Evolutionary conservation across 225 moss, liverwort and hornwort species (phyloP).

Genomic region (Pseudoscleropodium purum): DNA sequence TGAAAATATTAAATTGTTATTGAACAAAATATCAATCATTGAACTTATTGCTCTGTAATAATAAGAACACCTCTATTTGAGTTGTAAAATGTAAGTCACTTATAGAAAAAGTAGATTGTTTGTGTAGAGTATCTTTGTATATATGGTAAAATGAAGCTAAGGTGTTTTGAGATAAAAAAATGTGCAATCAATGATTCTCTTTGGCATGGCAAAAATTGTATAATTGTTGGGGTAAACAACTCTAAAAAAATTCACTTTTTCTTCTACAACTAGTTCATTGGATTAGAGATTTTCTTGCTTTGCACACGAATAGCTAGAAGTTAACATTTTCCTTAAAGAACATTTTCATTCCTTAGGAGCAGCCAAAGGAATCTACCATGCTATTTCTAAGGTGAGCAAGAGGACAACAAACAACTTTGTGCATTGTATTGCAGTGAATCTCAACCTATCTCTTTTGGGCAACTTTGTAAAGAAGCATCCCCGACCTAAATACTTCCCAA

Average conservation of each 20-base stretch:
- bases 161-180: background rate
- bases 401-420: background rate
- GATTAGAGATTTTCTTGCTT: background rate
- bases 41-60: background rate
- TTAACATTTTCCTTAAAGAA: background rate
- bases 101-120: accelerated
- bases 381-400: background rate
- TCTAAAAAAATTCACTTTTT: background rate
- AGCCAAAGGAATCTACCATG: background rate
- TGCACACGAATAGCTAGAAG: accelerated
- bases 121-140: accelerated
- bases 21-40: background rate
- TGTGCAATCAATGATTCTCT: background rate
- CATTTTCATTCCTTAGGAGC: accelerated
- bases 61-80: background rate
- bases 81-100: accelerated
- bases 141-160: background rate
- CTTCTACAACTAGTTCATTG: background rate
- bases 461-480: too few relatives aligned
- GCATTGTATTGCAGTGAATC: accelerated
- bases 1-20: accelerated
- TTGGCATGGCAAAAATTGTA: background rate
- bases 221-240: background rate
- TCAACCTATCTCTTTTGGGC: accelerated
- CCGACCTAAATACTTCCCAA: accelerated